Base-by-base conservation (phyloP, 2,329 filamentous ascomycete species). In the Dryadomyces quercus-mongolicae region DNA sequence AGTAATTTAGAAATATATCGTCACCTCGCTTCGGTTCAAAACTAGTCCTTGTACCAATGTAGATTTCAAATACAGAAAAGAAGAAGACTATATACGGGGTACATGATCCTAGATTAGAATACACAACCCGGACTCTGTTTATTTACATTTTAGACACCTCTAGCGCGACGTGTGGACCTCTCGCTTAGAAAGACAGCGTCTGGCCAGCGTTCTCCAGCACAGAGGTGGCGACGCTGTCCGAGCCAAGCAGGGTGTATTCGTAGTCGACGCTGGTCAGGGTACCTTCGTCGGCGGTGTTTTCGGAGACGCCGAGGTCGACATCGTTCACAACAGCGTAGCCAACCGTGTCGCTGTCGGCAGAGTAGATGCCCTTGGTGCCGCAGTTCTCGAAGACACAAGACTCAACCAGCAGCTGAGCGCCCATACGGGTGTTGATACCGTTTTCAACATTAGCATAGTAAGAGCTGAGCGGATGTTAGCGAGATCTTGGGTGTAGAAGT, bases 381-480 rank as follows among this genome's bases (percentile, higher is more conserved):
- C 67, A 65, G 58, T 64, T 69, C 47, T 68, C 68, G 61, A 80
- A 80, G 59, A 67, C 67, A 56, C 74, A 74, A 52, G 76, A 79
- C 69, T 82, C 74, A 25, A 82, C 71, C 31, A 81, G 72, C n/a
- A 81, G 67, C 63, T 81, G 71, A n/a, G 79, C 77, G 13, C 73
- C 74, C 60, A 74, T 70, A 53, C 77, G 75, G 51, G 76, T 75
- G 70, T 81, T 81, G 69, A 82, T 73, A 49, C 75, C 74, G 47
- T 66, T 69, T 51, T 68, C 64, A 59, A 73, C 61, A 60, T 67
- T 65, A 63, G 70, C 71, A 66, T 71, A 74, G 58, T 65, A 51
- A 3, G 53, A 70, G 72, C 78, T 81, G 71, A 15, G 16, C 10
- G 25, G 8, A 12, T 20, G 52, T 49, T 47, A 40, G 34, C 2